Conservation (phyloP, 495 filamentous ascomycete genomes). For the Chaetomium cochliodes region DNA sequence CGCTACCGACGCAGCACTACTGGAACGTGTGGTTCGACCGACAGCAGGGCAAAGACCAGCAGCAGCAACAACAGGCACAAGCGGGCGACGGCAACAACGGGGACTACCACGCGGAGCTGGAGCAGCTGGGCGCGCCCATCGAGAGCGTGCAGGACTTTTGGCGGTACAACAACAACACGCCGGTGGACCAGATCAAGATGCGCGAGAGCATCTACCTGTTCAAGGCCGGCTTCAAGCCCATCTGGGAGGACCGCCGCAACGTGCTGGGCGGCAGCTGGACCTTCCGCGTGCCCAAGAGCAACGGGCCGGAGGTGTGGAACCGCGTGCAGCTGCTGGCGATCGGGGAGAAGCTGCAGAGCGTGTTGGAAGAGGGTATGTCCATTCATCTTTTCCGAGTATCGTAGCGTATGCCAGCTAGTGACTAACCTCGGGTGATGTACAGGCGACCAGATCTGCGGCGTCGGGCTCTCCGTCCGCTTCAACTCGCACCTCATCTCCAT, state of each 20-base stretch:
- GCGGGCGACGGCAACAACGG: slow-evolving; percentile 9
- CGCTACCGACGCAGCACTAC: slow-evolving; percentile 59
- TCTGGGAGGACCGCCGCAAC: slow-evolving; percentile 91
- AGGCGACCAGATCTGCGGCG: slow-evolving; percentile 80
- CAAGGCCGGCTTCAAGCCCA: slow-evolving; percentile 77
- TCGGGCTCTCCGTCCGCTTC: slow-evolving; percentile 69
- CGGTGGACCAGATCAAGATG: slow-evolving; percentile 70
- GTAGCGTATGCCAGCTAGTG: too few relatives aligned
- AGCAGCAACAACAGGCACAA: background rate
- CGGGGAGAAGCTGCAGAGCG: slow-evolving; percentile 78
- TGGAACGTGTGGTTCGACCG: slow-evolving; percentile 61
- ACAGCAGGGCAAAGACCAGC: slow-evolving; percentile 31
- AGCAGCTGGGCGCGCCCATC: slow-evolving; percentile 65
- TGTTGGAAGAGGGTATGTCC: slow-evolving; percentile 61
- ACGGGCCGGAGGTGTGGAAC: slow-evolving; percentile 73
- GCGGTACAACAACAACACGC: slow-evolving; percentile 86
- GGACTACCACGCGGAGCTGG: slow-evolving; percentile 63
- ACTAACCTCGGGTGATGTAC: background rate
- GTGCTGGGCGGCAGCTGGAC: slow-evolving; percentile 79
- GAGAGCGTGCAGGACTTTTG: slow-evolving; percentile 79
- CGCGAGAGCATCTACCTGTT: slow-evolving; percentile 85
- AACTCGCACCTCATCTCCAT: slow-evolving; percentile 77
- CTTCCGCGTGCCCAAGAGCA: slow-evolving; percentile 75
- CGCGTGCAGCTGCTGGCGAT: slow-evolving; percentile 77
- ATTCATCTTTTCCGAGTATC: too few relatives aligned